Evolutionary conservation across 2,329 filamentous ascomycete species (phyloP).

Genomic region (Orbilia quercus): DNA sequence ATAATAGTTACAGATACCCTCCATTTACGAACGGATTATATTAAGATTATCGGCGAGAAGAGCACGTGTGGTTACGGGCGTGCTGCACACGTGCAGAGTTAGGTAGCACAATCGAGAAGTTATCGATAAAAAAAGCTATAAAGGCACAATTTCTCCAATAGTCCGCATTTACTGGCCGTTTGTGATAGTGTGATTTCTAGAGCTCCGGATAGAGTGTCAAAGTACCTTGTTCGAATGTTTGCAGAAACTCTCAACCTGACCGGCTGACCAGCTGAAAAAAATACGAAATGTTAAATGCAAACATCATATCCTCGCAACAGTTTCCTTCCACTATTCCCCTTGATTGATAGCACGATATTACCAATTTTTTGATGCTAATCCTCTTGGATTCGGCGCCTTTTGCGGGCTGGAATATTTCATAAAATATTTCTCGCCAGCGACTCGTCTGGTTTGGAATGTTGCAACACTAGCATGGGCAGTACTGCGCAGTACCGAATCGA

Average conservation of each 20-base stretch:
- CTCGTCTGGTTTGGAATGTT: no score
- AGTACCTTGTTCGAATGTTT: neutral
- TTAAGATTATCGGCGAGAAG: neutral
- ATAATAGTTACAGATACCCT: constrained; percentile 23
- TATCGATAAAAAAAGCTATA: neutral
- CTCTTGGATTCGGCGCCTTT: constrained; percentile 34
- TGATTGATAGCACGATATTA: neutral
- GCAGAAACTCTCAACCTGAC: neutral
- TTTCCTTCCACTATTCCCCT: no score
- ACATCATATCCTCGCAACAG: no score
- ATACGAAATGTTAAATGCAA: neutral
- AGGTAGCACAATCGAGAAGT: neutral
- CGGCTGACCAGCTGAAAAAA: neutral
- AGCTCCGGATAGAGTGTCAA: neutral
- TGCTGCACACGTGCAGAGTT: neutral
- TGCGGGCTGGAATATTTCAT: constrained; percentile 30
- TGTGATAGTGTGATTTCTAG: neutral
- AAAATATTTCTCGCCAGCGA: constrained; percentile 10
- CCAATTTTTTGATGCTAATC: neutral
- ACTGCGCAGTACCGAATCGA: no score
- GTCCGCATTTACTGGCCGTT: neutral
- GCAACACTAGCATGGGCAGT: no score
- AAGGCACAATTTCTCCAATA: neutral
- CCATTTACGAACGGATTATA: constrained; percentile 23
- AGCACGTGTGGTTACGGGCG: no score